Base-by-base conservation (phyloP, 2,329 filamentous ascomycete genomes). In the Graphiopsis chlorocephala region DNA sequence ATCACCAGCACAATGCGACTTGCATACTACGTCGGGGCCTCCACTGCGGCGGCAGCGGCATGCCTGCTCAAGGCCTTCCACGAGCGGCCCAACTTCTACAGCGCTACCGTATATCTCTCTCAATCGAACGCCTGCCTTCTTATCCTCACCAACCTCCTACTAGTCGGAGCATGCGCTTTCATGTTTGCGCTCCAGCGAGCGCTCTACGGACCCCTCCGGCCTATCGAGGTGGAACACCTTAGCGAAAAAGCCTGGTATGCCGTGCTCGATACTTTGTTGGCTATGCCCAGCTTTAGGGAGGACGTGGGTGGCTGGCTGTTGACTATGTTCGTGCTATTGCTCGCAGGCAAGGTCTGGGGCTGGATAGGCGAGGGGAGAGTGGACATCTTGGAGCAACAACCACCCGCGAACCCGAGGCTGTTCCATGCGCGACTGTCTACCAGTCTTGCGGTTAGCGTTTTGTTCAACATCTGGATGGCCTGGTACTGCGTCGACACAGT, bases 231-330 rank as follows among this genome's bases (percentile, higher is more conserved):
- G 72, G 96, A 99, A 78, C 94, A 98, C 77, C 86, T 99, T 15
- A 97, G 96, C 75, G 95, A 99, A 78, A 94, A 94, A 78, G 93
- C 91, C 58, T 99, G 96, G 96, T 97, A 97, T 75, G 94, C 95
- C 45, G 91, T 98, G 47, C 97, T 94, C 55, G 95, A 99, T 80
- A 99, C 95, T 68, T 92, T 93, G 74, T 83, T 99, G 68, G 95
- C 95, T 31, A 98, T 99, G 94, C 97, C 95, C 31, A 97, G 97
- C 69, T 98, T 99, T 78, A 86, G 95, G 52, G 95, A 97, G 68
- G 93, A 98, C 76, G 88, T 99, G 20, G 94, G 95, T 52, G 91
- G 90, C 48, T 96, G 93, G 88, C 97, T 98, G 74, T 83, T 99
- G 65, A 88, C 95, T 73, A 98, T 99, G 93, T 98, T 99, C 77